Conservation (phyloP, 2,329 filamentous ascomycete species). For the Xylaria digitata region DNA sequence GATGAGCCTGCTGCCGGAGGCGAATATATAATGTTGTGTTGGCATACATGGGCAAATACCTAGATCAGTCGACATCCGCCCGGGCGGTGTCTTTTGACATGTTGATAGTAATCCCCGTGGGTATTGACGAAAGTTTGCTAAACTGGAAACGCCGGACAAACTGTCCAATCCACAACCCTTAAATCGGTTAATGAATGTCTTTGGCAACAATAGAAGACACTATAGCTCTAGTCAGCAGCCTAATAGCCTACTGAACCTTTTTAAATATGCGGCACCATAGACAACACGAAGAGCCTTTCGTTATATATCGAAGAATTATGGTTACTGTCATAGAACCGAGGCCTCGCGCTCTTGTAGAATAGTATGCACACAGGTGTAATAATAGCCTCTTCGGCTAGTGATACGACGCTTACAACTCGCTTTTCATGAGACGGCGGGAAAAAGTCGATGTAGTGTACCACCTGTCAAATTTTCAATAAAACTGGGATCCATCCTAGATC, state of each 20-base stretch:
- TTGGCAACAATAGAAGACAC: slow-evolving; percentile 15
- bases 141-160: background rate
- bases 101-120: background rate
- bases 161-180: background rate
- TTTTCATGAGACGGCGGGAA: background rate
- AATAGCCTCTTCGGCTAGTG: background rate
- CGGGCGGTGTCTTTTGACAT: too few relatives aligned
- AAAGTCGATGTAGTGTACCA: too few relatives aligned
- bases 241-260: slow-evolving; percentile 31
- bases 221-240: slow-evolving; percentile 20
- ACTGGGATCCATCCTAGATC: too few relatives aligned
- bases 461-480: too few relatives aligned
- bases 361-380: background rate
- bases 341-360: background rate
- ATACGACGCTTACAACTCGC: slow-evolving; percentile 6
- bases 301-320: slow-evolving; percentile 3
- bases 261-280: background rate
- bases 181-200: slow-evolving; percentile 11
- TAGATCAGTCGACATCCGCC: too few relatives aligned
- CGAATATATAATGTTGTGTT: too few relatives aligned
- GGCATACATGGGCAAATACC: too few relatives aligned
- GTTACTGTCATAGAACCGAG: background rate
- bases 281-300: slow-evolving; percentile 19
- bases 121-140: background rate
- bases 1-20: background rate